Conservation (phyloP, 129 eudicot species). For the Chrysanthemum seticuspe region DNA sequence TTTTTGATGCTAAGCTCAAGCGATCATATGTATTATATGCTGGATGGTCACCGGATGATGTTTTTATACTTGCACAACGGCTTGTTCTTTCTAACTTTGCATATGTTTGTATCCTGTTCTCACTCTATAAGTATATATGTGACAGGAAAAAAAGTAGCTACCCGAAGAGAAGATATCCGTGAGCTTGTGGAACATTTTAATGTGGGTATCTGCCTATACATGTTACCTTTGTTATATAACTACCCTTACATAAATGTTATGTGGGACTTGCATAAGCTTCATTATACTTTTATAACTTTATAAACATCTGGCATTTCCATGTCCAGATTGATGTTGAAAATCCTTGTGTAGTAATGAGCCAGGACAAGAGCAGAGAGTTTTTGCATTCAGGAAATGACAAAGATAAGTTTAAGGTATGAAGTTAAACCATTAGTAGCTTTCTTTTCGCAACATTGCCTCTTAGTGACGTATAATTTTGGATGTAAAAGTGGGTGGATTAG, state of each 20-base stretch:
- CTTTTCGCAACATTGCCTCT: neutral
- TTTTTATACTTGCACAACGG: no score
- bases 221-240: slow-evolving; percentile 13
- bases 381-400: slow-evolving; percentile 92
- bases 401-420: slow-evolving; percentile 87
- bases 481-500: neutral
- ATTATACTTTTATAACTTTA: neutral
- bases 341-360: slow-evolving; percentile 97
- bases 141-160: slow-evolving; percentile 80
- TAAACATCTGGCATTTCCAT: slow-evolving; percentile 14
- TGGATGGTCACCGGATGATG: no score
- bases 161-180: slow-evolving; percentile 71
- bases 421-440: slow-evolving; percentile 15
- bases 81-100: neutral
- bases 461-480: slow-evolving; percentile 7
- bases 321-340: slow-evolving; percentile 98
- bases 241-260: neutral
- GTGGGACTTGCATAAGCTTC: slow-evolving; percentile 7
- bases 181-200: slow-evolving; percentile 92
- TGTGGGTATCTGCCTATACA: slow-evolving; percentile 51
- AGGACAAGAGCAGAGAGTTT: slow-evolving; percentile 98
- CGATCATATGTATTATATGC: no score
- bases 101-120: neutral
- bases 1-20: no score
- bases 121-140: slow-evolving; percentile 21